Conservation (phyloP, 108 stramenopile species). For the Cylindrotheca fusiformis region DNA sequence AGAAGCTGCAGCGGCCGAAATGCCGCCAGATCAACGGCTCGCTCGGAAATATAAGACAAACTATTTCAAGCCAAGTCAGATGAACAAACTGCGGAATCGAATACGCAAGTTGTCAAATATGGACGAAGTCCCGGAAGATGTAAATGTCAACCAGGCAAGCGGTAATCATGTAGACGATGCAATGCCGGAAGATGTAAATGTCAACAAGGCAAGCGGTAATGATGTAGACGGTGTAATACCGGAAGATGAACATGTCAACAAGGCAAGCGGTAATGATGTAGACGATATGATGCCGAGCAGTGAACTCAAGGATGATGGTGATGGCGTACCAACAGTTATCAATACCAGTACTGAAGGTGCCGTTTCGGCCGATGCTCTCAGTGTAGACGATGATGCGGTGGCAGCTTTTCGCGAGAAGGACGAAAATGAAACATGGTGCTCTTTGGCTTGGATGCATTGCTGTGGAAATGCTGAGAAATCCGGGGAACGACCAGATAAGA, state of each 20-base stretch:
- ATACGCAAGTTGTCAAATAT: not conserved
- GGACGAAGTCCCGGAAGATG: not conserved
- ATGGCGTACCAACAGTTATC: not conserved
- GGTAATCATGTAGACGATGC: not conserved
- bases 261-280: not conserved
- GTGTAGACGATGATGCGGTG: not conserved
- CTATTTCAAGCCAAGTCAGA: not conserved
- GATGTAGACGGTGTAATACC: not conserved
- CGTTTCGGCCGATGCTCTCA: not conserved
- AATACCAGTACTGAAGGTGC: not conserved
- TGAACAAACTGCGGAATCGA: not conserved
- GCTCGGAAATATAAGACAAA: not conserved
- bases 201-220: not conserved
- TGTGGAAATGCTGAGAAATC: not conserved
- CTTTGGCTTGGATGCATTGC: not conserved
- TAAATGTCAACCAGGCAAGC: not conserved
- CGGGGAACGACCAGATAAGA: not conserved
- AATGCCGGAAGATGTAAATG: not conserved
- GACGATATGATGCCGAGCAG: not conserved
- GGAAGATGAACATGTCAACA: not conserved
- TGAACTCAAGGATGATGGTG: not conserved
- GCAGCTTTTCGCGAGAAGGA: not conserved
- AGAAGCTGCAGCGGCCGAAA: not conserved
- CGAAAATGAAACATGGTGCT: not conserved
- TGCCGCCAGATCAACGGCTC: not conserved